phyloP scores from a whole-genome alignment of 805 yeast genomes.

The Nakazawaea sp. region DNA sequence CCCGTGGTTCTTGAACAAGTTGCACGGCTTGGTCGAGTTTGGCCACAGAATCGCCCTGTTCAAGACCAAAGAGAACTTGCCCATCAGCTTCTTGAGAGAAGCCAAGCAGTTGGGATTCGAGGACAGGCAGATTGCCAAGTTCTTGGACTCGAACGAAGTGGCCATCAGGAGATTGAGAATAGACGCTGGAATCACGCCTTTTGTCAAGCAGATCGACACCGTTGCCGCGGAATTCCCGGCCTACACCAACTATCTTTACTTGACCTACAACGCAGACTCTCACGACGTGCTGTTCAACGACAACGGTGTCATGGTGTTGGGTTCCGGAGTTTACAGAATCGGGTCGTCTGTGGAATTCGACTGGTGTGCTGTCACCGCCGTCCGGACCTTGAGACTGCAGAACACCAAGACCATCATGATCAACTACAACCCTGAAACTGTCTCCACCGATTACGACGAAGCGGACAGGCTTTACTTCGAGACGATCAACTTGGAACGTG shows the following conservation, averaged over 20 bases:
- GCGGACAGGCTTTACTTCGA: slow-evolving; percentile 96
- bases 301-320: slow-evolving; percentile 90
- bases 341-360: slow-evolving; percentile 99
- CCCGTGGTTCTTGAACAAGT: slow-evolving; percentile 91
- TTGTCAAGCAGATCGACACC: slow-evolving; percentile 95
- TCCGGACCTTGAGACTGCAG: slow-evolving; percentile 82
- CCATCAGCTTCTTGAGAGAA: slow-evolving; percentile 58
- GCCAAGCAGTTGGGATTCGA: slow-evolving; percentile 97
- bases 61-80: slow-evolving; percentile 54
- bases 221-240: slow-evolving; percentile 99
- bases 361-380: slow-evolving; percentile 99
- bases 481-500: slow-evolving; percentile 89
- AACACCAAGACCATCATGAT: slow-evolving; percentile 92
- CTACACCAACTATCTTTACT: slow-evolving; percentile 85
- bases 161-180: slow-evolving; percentile 86
- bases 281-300: slow-evolving; percentile 87
- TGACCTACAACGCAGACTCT: slow-evolving; percentile 88
- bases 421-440: slow-evolving; percentile 98
- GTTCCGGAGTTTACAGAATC: slow-evolving; percentile 97
- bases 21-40: slow-evolving; percentile 66
- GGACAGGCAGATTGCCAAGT: slow-evolving; percentile 92
- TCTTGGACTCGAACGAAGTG: slow-evolving; percentile 83
- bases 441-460: slow-evolving; percentile 97
- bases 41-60: slow-evolving; percentile 54
- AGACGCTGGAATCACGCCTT: slow-evolving; percentile 82